phyloP scores from a whole-genome alignment of 345 rosid genomes.

The Capsella bursapastoris region DNA sequence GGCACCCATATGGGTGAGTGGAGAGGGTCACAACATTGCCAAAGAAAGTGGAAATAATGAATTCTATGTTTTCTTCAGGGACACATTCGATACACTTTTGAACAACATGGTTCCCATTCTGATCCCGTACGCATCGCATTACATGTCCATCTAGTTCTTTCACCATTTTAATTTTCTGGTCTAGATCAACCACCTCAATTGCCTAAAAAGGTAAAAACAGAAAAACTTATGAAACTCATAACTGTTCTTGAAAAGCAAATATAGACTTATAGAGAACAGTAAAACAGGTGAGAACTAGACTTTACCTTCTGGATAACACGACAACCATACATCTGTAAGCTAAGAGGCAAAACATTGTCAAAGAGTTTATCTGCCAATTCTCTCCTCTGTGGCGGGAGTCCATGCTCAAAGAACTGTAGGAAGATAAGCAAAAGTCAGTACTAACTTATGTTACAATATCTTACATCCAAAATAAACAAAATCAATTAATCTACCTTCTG shows the following conservation, averaged over 20 bases:
- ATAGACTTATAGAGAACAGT: neutral
- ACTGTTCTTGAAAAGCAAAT: neutral
- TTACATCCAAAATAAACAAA: neutral
- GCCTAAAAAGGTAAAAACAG: slow-evolving; percentile 54
- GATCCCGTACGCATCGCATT: slow-evolving; percentile 96
- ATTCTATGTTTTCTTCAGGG: slow-evolving; percentile 86
- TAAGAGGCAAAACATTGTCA: slow-evolving; percentile 80
- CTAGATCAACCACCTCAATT: slow-evolving; percentile 85
- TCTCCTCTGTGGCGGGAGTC: slow-evolving; percentile 78
- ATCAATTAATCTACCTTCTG: slow-evolving; percentile 66
- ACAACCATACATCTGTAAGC: slow-evolving; percentile 98
- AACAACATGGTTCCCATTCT: slow-evolving; percentile 95
- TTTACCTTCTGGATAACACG: slow-evolving; percentile 96
- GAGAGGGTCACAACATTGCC: slow-evolving; percentile 88
- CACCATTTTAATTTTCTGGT: slow-evolving; percentile 89
- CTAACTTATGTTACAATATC: too few relatives aligned
- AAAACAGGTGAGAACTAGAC: neutral
- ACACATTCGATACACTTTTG: slow-evolving; percentile 97
- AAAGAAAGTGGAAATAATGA: slow-evolving; percentile 79
- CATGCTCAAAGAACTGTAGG: slow-evolving; percentile 95
- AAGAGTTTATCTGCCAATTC: slow-evolving; percentile 83
- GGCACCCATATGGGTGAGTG: slow-evolving; percentile 95
- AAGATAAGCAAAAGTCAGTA: slow-evolving; percentile 8
- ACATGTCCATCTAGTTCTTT: slow-evolving; percentile 90
- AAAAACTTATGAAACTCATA: neutral